Evolutionary conservation across 768 basidiomycete species (phyloP), one percentile per base, ranked within the genome.

Genomic region (Boletus speciosus): DNA sequence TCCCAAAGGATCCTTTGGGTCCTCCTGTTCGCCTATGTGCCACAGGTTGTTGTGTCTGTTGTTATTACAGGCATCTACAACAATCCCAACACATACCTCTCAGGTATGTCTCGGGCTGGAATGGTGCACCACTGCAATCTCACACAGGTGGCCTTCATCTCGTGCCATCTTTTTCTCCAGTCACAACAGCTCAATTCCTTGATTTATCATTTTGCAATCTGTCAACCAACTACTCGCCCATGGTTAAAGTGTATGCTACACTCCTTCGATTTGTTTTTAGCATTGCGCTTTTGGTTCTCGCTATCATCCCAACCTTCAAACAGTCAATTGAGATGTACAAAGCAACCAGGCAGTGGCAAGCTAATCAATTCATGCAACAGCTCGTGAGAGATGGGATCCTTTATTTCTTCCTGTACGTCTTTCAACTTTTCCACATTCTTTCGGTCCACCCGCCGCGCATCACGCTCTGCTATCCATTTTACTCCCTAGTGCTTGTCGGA

Each of bases 321-420:
- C 23, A 48, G 36, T 39, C 47, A 6, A 3, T 55, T 5, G n/a
- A 25, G 4, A 56, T 51, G 57, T 48, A 56, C 50, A 44, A 40
- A 15, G 42, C 54, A 7, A 56, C 54, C 5, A 45, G 45, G 19
- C 57, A n/a, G 16, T 58, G 54, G 57, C 46, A 44, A 3, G 37
- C 32, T 9, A 58, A 56, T 27, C 29, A 29, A 15, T 59, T 40
- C 35, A 32, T 32, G 9, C 10, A 11, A 11, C 31, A 11, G 11
- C 10, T 32, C 31, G 31, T 32, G 31, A 32, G 31, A 2, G 31
- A 32, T 11, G 31, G 31, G 3, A 32, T 32, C 4, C 9, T 32
- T 32, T 32, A 32, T 32, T 32, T 32, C 31, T 4, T 32, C 3
- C 3, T 11, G 31, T 32, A 32, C 31, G 31, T 9, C 31, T 10